Evolutionary conservation across 371 early-diverging fungal genomes (phyloP).

Genomic region (Apophysomyces variabilis): DNA sequence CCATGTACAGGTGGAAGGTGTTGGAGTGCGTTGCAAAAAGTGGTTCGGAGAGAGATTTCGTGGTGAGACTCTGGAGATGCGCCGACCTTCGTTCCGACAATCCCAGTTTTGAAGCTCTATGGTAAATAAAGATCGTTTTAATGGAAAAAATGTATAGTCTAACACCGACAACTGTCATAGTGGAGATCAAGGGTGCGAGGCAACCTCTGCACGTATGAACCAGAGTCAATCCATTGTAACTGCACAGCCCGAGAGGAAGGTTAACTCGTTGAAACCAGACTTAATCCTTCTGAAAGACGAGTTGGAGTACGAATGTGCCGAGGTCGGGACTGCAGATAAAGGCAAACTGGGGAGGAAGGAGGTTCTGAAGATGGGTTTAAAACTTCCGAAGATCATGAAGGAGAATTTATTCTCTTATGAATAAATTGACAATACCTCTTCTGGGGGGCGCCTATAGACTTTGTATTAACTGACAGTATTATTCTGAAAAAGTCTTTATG

Average conservation of each 20-base stretch:
- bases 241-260: neutral
- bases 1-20: neutral
- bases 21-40: neutral
- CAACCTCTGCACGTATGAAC: neutral
- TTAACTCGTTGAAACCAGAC: constrained; percentile 13
- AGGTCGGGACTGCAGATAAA: constrained; percentile 17
- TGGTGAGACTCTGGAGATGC: constrained; percentile 5
- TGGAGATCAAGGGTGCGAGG: neutral
- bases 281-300: constrained; percentile 5
- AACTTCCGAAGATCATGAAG: constrained; percentile 31
- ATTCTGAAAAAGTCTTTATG: too few species aligned
- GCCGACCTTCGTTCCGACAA: constrained; percentile 22
- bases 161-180: neutral
- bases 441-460: too few species aligned
- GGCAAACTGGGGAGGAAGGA: constrained; percentile 21
- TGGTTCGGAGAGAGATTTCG: constrained; percentile 5
- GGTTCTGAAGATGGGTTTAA: constrained; percentile 23
- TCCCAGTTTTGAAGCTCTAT: neutral
- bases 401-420: neutral
- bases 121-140: neutral
- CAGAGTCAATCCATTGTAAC: neutral
- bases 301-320: constrained; percentile 16
- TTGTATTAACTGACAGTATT: too few species aligned
- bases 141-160: neutral
- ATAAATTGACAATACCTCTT: too few species aligned